A percentile compares a stretch with the other conserved stretches of the same genome.
Evolutionary conservation across 2,329 filamentous ascomycete genomes (phyloP).

Genomic region (Xylariomycetidae sp.): DNA sequence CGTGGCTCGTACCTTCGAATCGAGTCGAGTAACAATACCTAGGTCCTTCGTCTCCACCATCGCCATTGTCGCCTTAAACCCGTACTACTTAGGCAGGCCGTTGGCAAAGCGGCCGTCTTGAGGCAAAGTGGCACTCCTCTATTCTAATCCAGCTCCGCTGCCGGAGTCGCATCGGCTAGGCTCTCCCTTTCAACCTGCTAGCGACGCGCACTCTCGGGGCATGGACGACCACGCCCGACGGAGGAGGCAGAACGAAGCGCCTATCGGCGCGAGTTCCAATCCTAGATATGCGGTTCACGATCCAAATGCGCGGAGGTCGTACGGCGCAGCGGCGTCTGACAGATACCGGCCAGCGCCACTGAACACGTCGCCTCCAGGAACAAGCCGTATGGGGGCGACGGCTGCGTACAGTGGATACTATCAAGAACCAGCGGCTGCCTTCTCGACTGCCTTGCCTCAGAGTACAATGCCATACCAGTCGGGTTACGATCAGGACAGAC

Average conservation of each 20-base stretch:
- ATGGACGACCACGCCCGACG: conserved; percentile 76
- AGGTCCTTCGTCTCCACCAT: conserved; percentile 5
- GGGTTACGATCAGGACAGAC: conserved; percentile 59
- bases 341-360: conserved; percentile 44
- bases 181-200: conserved; percentile 50
- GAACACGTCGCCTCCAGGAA: conserved; percentile 41
- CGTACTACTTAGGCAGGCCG: conserved; percentile 18
- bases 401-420: conserved; percentile 56
- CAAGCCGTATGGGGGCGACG: conserved; percentile 48
- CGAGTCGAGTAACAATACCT: conserved; percentile 8
- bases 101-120: conserved; percentile 28
- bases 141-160: conserved; percentile 56
- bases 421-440: conserved; percentile 45
- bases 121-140: conserved; percentile 58
- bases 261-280: conserved; percentile 55
- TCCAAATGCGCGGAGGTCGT: conserved; percentile 40
- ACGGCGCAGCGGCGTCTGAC: conserved; percentile 42
- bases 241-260: conserved; percentile 69
- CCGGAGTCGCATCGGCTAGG: conserved; percentile 60
- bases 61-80: too few species aligned
- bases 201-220: conserved; percentile 48
- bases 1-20: conserved; percentile 11
- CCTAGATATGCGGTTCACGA: conserved; percentile 47
- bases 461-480: conserved; percentile 47
- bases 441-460: conserved; percentile 51